These are phyloP conservation scores for Dipteronia dyeriana DNA, from an alignment of 345 rosid genomes.

Conservation along the genomic window DNA sequence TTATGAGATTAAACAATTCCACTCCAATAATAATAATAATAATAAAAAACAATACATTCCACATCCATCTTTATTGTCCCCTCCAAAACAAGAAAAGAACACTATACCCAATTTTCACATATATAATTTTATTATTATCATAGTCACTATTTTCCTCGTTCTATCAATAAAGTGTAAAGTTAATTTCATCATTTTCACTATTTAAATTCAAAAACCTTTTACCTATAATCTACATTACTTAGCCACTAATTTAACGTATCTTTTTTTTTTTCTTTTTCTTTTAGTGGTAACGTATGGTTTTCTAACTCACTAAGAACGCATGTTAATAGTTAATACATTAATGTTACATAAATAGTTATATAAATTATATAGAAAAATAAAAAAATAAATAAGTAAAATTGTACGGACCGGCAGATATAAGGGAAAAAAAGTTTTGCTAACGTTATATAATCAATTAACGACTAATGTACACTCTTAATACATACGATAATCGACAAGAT, in stretches of 20 bases:
- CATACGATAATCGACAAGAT: too few relatives aligned
- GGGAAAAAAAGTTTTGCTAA: too few relatives aligned
- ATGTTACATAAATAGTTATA: too few relatives aligned
- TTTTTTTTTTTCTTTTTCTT: neutral
- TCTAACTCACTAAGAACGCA: too few relatives aligned
- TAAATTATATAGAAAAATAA: too few relatives aligned
- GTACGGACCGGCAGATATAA: too few relatives aligned
- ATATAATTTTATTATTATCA: neutral
- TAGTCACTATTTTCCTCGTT: neutral
- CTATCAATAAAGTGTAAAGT: neutral
- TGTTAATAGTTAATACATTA: too few relatives aligned
- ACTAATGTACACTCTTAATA: too few relatives aligned
- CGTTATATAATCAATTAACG: too few relatives aligned
- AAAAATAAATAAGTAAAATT: too few relatives aligned
- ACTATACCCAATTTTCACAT: neutral
- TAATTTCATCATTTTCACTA: neutral
- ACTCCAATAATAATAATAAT: neutral
- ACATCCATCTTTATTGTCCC: neutral
- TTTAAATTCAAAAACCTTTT: neutral
- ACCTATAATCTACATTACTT: neutral
- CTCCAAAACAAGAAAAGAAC: constrained; percentile 8
- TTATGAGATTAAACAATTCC: neutral
- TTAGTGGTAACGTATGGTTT: too few relatives aligned
- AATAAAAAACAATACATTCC: neutral
- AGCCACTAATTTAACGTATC: neutral